phyloP scores from a whole-genome alignment of 208 protist species.

The Trypanosoma scelopori region DNA sequence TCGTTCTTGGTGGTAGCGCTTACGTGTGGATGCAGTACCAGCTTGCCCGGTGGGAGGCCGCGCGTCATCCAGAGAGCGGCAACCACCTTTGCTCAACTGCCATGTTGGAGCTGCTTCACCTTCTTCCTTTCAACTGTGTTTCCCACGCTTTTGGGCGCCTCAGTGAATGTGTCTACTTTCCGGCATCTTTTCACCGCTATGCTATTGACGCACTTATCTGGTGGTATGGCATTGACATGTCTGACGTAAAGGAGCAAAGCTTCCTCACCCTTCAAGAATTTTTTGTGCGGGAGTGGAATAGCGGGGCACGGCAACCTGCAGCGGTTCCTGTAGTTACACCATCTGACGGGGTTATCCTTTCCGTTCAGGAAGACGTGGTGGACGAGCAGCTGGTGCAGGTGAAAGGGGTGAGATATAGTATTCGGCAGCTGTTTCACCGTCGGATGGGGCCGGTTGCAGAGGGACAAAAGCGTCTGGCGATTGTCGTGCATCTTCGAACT shows the following conservation, averaged over 20 bases:
- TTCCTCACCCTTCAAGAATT: conserved; percentile 80
- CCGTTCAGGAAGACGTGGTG: conserved; percentile 36
- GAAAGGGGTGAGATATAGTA: conserved; percentile 72
- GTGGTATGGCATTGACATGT: conserved; percentile 60
- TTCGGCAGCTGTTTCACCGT: conserved; percentile 60
- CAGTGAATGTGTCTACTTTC: conserved; percentile 39
- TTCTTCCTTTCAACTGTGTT: conserved; percentile 68
- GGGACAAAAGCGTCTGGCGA: conserved; percentile 50
- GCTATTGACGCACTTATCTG: conserved; percentile 44
- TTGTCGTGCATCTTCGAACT: conserved; percentile 64
- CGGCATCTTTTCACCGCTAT: conserved; percentile 43
- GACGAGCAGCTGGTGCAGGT: conserved; percentile 73
- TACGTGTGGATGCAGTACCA: conserved; percentile 53
- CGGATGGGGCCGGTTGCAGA: conserved; percentile 27
- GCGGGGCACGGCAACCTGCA: conserved; percentile 42
- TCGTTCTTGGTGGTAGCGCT: conserved; percentile 23
- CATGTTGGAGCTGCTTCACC: conserved; percentile 59
- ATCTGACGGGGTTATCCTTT: conserved; percentile 72
- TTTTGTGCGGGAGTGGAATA: conserved; percentile 65
- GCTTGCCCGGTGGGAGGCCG: conserved; percentile 61
- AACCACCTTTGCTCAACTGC: conserved; percentile 48
- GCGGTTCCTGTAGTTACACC: conserved; percentile 45
- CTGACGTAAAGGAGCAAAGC: conserved; percentile 27
- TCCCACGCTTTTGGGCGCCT: conserved; percentile 54
- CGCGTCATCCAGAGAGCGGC: conserved; percentile 34